phyloP scores from a whole-genome alignment of 345 rosid species.

The sweet orange (Citrus sinensis) region DNA sequence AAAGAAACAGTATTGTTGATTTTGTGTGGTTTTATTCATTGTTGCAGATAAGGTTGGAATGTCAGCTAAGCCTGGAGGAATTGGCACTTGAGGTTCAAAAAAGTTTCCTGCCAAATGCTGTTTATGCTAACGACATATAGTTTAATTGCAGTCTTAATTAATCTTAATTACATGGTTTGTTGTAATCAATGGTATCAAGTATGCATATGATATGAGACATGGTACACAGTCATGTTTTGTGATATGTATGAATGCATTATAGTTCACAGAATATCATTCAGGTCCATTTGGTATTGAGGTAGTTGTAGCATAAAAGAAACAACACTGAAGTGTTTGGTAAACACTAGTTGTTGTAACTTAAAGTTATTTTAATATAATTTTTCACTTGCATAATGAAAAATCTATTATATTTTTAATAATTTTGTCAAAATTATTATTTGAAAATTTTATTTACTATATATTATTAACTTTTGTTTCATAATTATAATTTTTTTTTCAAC shows the following conservation, averaged over 20 bases:
- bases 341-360: fast-evolving
- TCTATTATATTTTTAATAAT: no score
- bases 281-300: no score
- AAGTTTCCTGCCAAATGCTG: constrained; percentile 40
- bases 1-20: not conserved
- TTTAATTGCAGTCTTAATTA: not conserved
- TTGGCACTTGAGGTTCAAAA: constrained; percentile 77
- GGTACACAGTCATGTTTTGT: not conserved
- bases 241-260: not conserved
- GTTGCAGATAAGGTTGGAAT: constrained; percentile 65
- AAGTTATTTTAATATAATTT: no score
- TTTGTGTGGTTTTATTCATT: no score
- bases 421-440: no score
- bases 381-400: no score
- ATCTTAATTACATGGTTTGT: not conserved
- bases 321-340: fast-evolving
- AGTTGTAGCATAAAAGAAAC: no score
- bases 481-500: no score
- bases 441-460: no score
- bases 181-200: not conserved
- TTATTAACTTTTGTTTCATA: no score
- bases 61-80: constrained; percentile 86
- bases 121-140: constrained; percentile 7
- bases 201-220: not conserved
- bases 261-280: not conserved